Evolutionary conservation across 805 yeast species (phyloP), one percentile per base, ranked within the genome.

Genomic region (Cyberlindnera veronae): DNA sequence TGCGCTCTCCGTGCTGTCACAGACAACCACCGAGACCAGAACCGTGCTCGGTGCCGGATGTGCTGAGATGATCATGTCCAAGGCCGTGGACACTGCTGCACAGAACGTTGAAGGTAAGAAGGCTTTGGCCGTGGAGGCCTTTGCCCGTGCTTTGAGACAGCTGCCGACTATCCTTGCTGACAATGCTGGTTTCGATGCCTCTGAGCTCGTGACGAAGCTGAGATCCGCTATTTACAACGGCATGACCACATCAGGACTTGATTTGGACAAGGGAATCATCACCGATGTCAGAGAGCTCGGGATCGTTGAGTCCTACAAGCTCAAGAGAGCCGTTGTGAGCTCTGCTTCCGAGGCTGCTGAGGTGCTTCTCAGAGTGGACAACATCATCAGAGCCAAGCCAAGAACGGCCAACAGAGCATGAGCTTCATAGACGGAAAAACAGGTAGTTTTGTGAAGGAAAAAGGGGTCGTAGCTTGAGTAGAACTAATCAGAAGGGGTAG

Each of bases 331-430:
- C 2, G 99, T 95, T 13, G 97, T 93, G 14, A 77, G 89, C 12
- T 82, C 95, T 34, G 98, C 99, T 5, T 74, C 95, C n/a, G 99
- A 93, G 69, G 99, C 99, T 23, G 95, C 98, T 5, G 98, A 93
- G 69, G 90, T 93, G 34, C 74, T 93, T 51, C 69, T 93, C 57
- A 80, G 99, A 61, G 99, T 93, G 31, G 99, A 93, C 62, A 91
- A 93, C 64, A 93, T 93, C 51, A 87, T 93, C 49, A 81, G 96
- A 53, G 98, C 99, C 24, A 90, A 86, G 63, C 99, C 99, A 49
- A 77, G 99, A 67, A 90, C 99, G 32, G 96, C 97, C 29, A 91
- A 85, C 68, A 77, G 96, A 72, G 81, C 77, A 24, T 24, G n/a
- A n/a, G n/a, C n/a, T 51, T 36, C 24, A 26, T 19, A 24, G 7